Evolutionary conservation across 2,329 filamentous ascomycete genomes (phyloP).

Genomic region (Albophoma yamanashiensis): DNA sequence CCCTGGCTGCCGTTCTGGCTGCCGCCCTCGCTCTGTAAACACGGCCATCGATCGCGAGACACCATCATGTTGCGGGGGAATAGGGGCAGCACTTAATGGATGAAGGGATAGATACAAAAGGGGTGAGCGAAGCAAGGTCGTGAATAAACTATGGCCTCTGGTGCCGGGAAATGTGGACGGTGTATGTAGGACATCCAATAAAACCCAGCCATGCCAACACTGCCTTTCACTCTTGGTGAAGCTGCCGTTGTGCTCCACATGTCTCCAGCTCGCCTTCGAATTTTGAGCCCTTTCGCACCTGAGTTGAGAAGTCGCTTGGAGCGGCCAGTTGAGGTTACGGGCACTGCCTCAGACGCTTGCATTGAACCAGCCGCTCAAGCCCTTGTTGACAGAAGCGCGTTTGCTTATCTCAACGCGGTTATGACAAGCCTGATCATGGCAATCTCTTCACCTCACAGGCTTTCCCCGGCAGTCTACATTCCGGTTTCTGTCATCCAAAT

Average conservation of each 20-base stretch:
- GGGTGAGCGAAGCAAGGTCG: not conserved
- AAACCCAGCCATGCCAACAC: not conserved
- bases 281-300: no score
- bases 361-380: no score
- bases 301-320: no score
- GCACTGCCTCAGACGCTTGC: no score
- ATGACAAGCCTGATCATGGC: no score
- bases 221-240: not conserved
- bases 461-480: no score
- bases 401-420: no score
- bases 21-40: slow-evolving; percentile 21
- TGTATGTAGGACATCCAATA: not conserved
- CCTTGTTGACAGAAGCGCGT: no score
- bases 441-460: no score
- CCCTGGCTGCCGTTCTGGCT: slow-evolving; percentile 19
- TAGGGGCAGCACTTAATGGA: not conserved
- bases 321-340: no score
- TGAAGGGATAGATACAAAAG: not conserved
- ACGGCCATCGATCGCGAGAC: not conserved
- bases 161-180: not conserved
- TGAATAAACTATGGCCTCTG: not conserved
- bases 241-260: not conserved
- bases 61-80: not conserved
- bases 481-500: no score
- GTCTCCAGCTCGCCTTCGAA: not conserved